These are phyloP conservation scores for Cladobotryum protrusum DNA, from an alignment of 2,329 filamentous ascomycete genomes.

Conservation along the genomic window DNA sequence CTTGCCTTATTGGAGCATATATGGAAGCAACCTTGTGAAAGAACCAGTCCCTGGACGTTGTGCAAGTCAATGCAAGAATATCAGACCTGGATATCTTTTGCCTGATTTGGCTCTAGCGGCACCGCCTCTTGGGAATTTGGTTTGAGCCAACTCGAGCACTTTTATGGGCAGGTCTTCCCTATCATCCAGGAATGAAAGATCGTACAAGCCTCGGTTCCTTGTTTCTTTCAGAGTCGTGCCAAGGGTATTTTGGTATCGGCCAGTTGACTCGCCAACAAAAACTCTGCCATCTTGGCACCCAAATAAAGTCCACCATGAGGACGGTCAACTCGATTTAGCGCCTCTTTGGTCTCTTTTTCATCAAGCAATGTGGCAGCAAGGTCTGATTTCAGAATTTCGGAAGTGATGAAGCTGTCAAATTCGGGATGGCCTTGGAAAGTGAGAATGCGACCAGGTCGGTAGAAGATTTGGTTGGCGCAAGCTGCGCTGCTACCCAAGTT, in stretches of 20 bases:
- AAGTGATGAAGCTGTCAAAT: constrained; percentile 33
- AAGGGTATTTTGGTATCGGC: no score
- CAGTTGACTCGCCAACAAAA: constrained; percentile 12
- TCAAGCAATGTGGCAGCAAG: constrained; percentile 21
- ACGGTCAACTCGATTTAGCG: constrained; percentile 19
- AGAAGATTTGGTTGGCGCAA: constrained; percentile 36
- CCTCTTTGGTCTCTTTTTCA: constrained; percentile 22
- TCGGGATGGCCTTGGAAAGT: constrained; percentile 41
- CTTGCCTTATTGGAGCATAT: constrained; percentile 35
- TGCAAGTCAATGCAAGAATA: constrained; percentile 39
- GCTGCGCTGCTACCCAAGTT: constrained; percentile 32
- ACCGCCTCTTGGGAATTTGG: not conserved
- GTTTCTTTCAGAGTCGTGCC: no score
- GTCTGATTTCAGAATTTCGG: constrained; percentile 23
- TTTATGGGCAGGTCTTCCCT: no score
- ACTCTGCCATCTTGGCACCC: constrained; percentile 21
- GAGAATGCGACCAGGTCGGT: constrained; percentile 28
- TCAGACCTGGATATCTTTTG: constrained; percentile 45
- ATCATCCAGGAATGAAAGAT: not conserved
- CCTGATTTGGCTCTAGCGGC: constrained; percentile 20
- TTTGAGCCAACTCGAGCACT: no score
- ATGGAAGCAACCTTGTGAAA: constrained; percentile 29
- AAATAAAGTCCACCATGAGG: constrained; percentile 24
- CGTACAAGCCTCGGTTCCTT: no score
- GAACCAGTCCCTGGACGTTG: constrained; percentile 37